These are phyloP conservation scores for Penicillium paneum DNA, from an alignment of 2,329 filamentous ascomycete species.

Conservation along the genomic window DNA sequence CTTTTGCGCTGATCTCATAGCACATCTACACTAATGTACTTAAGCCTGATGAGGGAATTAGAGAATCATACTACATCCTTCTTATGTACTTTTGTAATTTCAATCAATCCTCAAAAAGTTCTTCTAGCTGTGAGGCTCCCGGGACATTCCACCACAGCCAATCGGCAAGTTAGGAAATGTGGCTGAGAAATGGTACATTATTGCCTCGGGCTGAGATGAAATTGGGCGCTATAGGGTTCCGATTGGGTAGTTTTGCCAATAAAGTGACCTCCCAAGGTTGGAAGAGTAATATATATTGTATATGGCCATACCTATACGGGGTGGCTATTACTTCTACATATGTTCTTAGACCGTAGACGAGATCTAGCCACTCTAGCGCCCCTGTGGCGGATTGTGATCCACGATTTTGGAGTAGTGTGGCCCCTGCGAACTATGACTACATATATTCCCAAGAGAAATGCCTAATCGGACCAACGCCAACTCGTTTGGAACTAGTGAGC, in stretches of 20 bases:
- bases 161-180: background rate
- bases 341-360: background rate
- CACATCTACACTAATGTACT: background rate
- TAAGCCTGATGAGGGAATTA: background rate
- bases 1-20: background rate
- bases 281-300: background rate
- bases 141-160: background rate
- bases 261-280: background rate
- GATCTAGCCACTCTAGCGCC: constrained; percentile 4
- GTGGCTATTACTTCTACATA: background rate
- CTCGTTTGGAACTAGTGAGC: background rate
- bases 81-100: background rate
- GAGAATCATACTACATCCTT: background rate
- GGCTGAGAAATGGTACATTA: background rate
- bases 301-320: background rate
- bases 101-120: background rate
- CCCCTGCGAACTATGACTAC: background rate
- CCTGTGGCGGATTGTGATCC: constrained; percentile 1
- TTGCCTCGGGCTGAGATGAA: constrained; percentile 6
- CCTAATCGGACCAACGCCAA: background rate
- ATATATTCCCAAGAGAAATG: background rate
- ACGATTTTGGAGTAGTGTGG: background rate
- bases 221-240: background rate
- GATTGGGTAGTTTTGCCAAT: background rate
- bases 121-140: background rate